phyloP scores from a whole-genome alignment of 352 stramenopile genomes.

The Globisporangium okanoganense region DNA sequence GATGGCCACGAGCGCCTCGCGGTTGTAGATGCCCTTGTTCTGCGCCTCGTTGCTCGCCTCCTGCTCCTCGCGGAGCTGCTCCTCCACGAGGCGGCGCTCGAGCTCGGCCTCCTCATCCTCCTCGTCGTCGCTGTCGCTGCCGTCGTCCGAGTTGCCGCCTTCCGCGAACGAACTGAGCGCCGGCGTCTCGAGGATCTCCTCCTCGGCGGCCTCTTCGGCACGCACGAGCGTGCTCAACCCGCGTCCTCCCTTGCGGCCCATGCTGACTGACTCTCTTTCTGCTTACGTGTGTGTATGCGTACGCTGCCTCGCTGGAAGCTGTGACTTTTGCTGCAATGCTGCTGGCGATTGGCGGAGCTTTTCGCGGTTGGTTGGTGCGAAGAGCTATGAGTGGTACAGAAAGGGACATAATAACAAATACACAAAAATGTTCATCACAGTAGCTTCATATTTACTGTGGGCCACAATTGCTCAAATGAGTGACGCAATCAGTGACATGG shows the following conservation, averaged over 20 bases:
- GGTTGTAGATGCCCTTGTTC: conserved; percentile 68
- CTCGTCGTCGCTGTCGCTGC: conserved; percentile 36
- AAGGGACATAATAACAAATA: conserved; percentile 22
- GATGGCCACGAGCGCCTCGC: conserved; percentile 57
- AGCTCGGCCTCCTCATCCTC: conserved; percentile 68
- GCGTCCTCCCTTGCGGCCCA: conserved; percentile 36
- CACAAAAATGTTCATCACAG: neutral
- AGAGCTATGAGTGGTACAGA: conserved; percentile 15
- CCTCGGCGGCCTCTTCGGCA: conserved; percentile 66
- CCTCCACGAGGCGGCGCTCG: conserved; percentile 68
- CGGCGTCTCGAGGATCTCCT: conserved; percentile 83
- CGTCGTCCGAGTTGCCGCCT: conserved; percentile 14
- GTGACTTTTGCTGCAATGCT: neutral
- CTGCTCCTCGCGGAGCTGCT: conserved; percentile 53
- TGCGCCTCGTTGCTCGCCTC: conserved; percentile 28
- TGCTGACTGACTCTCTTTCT: conserved; percentile 10
- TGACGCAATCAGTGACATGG: neutral
- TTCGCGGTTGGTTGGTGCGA: conserved; percentile 10
- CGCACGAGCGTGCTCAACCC: conserved; percentile 59
- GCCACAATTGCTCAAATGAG: neutral
- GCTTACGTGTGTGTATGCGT: neutral
- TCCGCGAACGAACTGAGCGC: conserved; percentile 50
- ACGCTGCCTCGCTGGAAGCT: too few species aligned
- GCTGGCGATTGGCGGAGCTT: conserved; percentile 2
- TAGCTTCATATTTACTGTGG: neutral